Evolutionary conservation across 2,329 filamentous ascomycete species (phyloP).

Genomic region (Alternaria solani): DNA sequence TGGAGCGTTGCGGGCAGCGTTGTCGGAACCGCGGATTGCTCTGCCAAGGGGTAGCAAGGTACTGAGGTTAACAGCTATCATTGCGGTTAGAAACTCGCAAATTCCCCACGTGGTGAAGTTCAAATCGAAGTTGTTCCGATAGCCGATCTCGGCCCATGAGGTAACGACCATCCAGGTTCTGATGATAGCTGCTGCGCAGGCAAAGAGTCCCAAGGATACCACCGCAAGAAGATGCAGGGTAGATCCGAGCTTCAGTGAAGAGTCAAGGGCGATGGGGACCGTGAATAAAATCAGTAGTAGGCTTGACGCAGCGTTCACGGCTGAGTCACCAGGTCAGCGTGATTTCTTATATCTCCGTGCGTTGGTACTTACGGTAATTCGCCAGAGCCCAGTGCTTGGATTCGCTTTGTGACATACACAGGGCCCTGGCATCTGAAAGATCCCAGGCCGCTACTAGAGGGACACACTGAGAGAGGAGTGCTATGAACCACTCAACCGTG

Average conservation of each 20-base stretch:
- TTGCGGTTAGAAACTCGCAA: constrained; percentile 18
- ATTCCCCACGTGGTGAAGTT: constrained; percentile 8
- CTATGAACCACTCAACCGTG: constrained; percentile 53
- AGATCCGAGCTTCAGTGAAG: constrained; percentile 2
- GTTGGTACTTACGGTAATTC: constrained; percentile 49
- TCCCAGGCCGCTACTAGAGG: constrained; percentile 59
- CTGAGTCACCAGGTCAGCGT: not conserved
- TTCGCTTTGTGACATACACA: constrained; percentile 45
- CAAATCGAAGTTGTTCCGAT: constrained; percentile 11
- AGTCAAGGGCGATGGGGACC: not conserved
- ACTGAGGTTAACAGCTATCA: constrained; percentile 13
- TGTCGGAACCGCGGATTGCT: not conserved
- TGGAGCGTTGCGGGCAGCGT: not conserved
- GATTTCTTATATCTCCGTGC: not conserved
- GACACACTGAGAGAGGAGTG: constrained; percentile 57
- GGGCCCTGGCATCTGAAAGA: constrained; percentile 3
- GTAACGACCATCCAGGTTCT: constrained; percentile 34
- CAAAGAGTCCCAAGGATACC: constrained; percentile 50
- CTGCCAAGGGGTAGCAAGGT: constrained; percentile 8
- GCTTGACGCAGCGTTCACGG: constrained; percentile 34
- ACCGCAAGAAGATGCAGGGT: constrained; percentile 42
- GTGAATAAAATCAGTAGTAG: constrained; percentile 41
- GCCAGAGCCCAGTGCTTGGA: constrained; percentile 56
- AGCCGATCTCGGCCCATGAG: constrained; percentile 11
- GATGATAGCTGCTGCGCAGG: constrained; percentile 51